Conservation (phyloP, 192 early-diverging fungal genomes). For the Helicostylum pulchrum region DNA sequence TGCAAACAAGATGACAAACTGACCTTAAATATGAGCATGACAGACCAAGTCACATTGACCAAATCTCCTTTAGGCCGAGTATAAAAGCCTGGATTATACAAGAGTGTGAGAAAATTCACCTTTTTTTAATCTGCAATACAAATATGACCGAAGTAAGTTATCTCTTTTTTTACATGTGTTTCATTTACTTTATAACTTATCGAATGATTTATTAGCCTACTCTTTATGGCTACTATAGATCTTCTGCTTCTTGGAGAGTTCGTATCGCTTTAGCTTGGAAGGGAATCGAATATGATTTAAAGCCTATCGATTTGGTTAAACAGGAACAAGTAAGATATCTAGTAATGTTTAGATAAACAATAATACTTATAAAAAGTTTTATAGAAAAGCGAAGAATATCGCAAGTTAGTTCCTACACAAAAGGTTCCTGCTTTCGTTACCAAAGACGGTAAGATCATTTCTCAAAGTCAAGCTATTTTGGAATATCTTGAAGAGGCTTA, state of each 20-base stretch:
- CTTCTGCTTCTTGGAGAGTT: conserved; percentile 72
- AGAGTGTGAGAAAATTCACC: too few species aligned
- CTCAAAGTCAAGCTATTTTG: conserved; percentile 77
- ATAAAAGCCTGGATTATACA: too few species aligned
- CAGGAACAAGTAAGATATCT: conserved; percentile 60
- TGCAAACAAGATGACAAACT: too few species aligned
- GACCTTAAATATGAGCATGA: too few species aligned
- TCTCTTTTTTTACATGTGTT: too few species aligned
- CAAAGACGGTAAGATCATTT: conserved; percentile 47
- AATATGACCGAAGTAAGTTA: too few species aligned
- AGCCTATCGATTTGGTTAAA: conserved; percentile 67
- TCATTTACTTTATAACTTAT: too few species aligned
- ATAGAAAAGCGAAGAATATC: conserved; percentile 54
- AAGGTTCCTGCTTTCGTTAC: conserved; percentile 68
- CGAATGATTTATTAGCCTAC: conserved; percentile 3
- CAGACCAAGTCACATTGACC: too few species aligned
- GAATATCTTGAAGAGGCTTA: conserved; percentile 86
- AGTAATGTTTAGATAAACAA: neutral
- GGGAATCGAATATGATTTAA: conserved; percentile 62
- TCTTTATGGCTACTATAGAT: conserved; percentile 79
- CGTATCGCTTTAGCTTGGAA: conserved; percentile 76
- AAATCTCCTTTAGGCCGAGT: too few species aligned
- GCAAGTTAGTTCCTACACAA: conserved; percentile 60
- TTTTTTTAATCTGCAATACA: too few species aligned
- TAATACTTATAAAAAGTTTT: neutral